Evolutionary conservation across 495 filamentous ascomycete species (phyloP).

Genomic region (Penicillium atrosanguineum): DNA sequence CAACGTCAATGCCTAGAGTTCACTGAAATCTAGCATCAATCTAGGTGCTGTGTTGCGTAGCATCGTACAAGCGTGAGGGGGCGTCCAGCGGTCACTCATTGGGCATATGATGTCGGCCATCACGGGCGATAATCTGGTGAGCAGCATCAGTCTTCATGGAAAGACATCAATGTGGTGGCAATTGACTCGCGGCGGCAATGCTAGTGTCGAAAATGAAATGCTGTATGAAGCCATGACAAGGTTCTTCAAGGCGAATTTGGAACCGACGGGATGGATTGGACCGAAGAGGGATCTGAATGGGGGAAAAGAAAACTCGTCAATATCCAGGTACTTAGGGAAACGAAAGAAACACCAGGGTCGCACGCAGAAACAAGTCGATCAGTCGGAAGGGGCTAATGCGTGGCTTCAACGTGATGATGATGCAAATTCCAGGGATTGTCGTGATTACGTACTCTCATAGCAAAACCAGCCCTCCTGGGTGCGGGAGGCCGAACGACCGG

Average conservation of each 20-base stretch:
- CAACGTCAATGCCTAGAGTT: slow-evolving; percentile 11
- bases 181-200: not conserved
- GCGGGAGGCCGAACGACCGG: slow-evolving; percentile 57
- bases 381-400: not conserved
- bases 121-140: not conserved
- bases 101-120: not conserved
- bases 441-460: slow-evolving; percentile 35
- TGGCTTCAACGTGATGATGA: not conserved
- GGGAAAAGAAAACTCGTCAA: slow-evolving; percentile 15
- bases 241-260: slow-evolving; percentile 22
- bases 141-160: slow-evolving; percentile 1
- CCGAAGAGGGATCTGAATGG: slow-evolving; percentile 19
- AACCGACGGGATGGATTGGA: slow-evolving; percentile 21
- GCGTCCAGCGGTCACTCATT: slow-evolving; percentile 6
- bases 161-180: not conserved
- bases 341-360: not conserved
- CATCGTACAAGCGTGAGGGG: slow-evolving; percentile 30
- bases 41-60: slow-evolving; percentile 14
- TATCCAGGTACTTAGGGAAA: slow-evolving; percentile 2
- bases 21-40: slow-evolving; percentile 6
- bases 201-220: slow-evolving; percentile 1
- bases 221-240: slow-evolving; percentile 1
- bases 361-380: not conserved
- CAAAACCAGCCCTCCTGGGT: slow-evolving; percentile 24
- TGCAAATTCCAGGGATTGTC: slow-evolving; percentile 10